Evolutionary conservation across 306 rosid genomes (phyloP), one percentile per base, ranked within the genome.

Genomic region (Begonia loranthoides): DNA sequence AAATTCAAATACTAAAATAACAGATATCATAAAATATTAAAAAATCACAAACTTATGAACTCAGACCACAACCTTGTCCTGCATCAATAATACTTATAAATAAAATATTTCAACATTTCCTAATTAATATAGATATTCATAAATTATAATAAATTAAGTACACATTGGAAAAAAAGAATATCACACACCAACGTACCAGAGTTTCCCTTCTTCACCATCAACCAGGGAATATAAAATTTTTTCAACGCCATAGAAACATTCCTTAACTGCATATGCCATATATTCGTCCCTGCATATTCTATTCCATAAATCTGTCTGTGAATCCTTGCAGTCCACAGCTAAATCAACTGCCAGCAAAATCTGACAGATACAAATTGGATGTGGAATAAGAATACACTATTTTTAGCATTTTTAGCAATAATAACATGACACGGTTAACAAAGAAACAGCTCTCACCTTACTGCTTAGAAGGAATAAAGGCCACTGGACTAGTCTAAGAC

Each of bases 391-490:
- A 41, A 45, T 38, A 66, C 36, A 58, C 41, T 12, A 55, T 24
- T 49, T 48, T 33, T 10, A 58, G 49, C 39, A n/a, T 19, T 15
- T n/a, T 22, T 33, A 15, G 12, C 15, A 28, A 15, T 21, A 9
- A 45, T 12, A 33, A 10, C 34, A 46, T 36, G 17, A 58, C 8
- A 12, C 17, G 0, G 36, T 7, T 28, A 28, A 28, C 36, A 28
- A 28, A 28, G 36, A 28, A 43, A 54, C 17, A 46, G 49, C 28
- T 51, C 51, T 46, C 64, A 85, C 97, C 97, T 90, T 90, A 67
- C 97, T 85, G 64, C 95, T 85, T 13, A 90, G 79, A 74, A 90
- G 97, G 76, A 90, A 90, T 72, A 90, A 75, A 66, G 97, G 97
- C 97, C 97, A 90, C 57, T 90, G 97, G 50, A 85, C 97, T 76